Conservation (phyloP, 2,329 filamentous ascomycete genomes). For the Pseudocercospora eumusae region DNA sequence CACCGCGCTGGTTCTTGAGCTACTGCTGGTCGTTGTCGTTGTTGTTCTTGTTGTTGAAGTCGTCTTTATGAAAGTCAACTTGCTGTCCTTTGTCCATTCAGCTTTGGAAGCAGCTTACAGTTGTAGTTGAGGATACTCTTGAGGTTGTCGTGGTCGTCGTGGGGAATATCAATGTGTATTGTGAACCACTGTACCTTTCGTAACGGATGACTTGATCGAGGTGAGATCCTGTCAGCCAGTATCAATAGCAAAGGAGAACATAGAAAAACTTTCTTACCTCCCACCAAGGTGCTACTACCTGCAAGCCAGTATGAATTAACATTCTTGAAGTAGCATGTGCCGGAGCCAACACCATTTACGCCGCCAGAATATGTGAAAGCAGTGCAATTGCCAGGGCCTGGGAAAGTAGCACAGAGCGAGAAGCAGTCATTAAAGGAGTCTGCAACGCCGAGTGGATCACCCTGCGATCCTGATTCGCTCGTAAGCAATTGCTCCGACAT, state of each 20-base stretch:
- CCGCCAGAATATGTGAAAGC: conserved; percentile 10
- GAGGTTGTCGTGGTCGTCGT: background rate
- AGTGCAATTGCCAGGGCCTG: conserved; percentile 9
- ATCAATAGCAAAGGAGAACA: background rate
- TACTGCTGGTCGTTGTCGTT: background rate
- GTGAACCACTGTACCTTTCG: background rate
- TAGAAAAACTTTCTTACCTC: background rate
- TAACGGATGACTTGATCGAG: background rate
- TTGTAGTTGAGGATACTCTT: background rate
- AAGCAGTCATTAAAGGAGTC: conserved; percentile 16
- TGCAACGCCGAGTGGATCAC: background rate
- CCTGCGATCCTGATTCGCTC: background rate
- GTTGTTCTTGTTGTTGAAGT: background rate
- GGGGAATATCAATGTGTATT: background rate
- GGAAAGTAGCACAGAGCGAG: background rate
- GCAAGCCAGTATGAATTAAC: background rate
- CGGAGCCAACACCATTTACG: background rate
- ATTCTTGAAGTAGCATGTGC: conserved; percentile 8
- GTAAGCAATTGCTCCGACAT: background rate
- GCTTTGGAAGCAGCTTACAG: too few species aligned
- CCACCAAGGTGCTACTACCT: background rate
- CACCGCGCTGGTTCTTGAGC: background rate
- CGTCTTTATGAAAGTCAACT: background rate
- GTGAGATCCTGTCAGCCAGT: background rate
- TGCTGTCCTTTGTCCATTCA: too few species aligned